phyloP scores from a whole-genome alignment of 257 asterid genomes.

The Plectranthus barbatus region DNA sequence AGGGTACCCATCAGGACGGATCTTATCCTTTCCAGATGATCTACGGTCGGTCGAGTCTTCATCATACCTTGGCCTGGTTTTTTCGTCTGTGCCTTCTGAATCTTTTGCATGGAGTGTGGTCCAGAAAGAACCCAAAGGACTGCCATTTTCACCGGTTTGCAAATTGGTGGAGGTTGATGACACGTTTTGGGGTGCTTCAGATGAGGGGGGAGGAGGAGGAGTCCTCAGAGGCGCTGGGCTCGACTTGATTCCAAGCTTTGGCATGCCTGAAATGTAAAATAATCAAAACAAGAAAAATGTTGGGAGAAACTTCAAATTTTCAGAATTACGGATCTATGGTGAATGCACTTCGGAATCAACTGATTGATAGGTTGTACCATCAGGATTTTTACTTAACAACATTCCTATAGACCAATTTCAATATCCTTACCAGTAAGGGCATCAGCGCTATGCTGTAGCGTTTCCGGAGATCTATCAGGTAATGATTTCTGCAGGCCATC shows the following conservation, averaged over 20 bases:
- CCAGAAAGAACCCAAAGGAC: constrained; percentile 90
- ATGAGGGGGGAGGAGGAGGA: constrained; percentile 65
- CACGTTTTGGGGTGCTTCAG: constrained; percentile 43
- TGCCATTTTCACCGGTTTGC: constrained; percentile 36
- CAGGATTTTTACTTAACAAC: background rate
- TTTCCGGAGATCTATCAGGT: constrained; percentile 77
- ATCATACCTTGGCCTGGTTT: constrained; percentile 44
- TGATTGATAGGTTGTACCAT: background rate
- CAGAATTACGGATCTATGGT: background rate
- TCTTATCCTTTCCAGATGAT: constrained; percentile 37
- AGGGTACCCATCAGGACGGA: constrained; percentile 18
- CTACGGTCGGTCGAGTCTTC: constrained; percentile 38
- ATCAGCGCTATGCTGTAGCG: constrained; percentile 48
- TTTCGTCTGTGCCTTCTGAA: constrained; percentile 44
- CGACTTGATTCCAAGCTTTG: constrained; percentile 59
- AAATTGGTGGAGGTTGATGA: constrained; percentile 39
- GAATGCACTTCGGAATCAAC: background rate
- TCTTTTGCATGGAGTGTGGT: constrained; percentile 68
- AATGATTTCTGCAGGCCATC: constrained; percentile 70
- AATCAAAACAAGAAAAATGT: background rate
- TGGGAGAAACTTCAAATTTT: background rate
- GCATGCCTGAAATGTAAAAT: constrained; percentile 41
- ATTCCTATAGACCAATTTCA: constrained; percentile 10
- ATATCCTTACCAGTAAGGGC: constrained; percentile 38
- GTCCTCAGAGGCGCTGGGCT: constrained; percentile 77